Percentiles rank a stretch among this genome's conserved stretches.
phyloP scores from a whole-genome alignment of 352 stramenopile species.

The Globisporangium abappressorium region DNA sequence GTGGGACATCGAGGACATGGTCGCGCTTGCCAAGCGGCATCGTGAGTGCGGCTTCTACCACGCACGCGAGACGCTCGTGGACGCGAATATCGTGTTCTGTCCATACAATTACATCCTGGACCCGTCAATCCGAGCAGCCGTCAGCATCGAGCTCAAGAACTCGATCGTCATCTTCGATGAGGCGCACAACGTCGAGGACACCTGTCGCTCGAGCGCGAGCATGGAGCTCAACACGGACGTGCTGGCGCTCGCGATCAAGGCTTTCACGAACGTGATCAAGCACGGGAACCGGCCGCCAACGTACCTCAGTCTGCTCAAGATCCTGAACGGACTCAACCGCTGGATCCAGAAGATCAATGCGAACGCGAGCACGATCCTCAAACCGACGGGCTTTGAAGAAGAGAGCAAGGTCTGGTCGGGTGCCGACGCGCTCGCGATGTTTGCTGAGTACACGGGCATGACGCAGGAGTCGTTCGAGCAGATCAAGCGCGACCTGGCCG shows the following conservation, averaged over 20 bases:
- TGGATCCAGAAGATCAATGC: conserved; percentile 52
- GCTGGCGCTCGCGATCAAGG: conserved; percentile 49
- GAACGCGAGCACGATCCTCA: conserved; percentile 41
- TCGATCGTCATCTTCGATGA: conserved; percentile 84
- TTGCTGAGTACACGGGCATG: conserved; percentile 58
- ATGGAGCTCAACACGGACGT: conserved; percentile 61
- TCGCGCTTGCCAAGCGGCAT: conserved; percentile 66
- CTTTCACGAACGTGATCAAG: conserved; percentile 69
- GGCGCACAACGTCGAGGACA: conserved; percentile 87
- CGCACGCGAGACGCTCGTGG: conserved; percentile 38
- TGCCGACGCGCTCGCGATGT: conserved; percentile 61
- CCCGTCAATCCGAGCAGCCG: conserved; percentile 63
- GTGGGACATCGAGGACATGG: conserved; percentile 86
- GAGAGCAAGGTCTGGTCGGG: conserved; percentile 73
- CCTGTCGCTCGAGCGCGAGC: conserved; percentile 73
- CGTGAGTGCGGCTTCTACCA: conserved; percentile 83
- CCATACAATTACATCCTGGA: conserved; percentile 90
- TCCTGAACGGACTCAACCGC: conserved; percentile 59
- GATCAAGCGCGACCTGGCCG: conserved; percentile 42
- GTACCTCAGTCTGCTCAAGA: conserved; percentile 46
- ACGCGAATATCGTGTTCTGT: conserved; percentile 81
- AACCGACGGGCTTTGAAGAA: conserved; percentile 61
- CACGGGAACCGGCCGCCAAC: conserved; percentile 44
- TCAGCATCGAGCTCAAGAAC: conserved; percentile 69
- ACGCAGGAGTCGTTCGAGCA: conserved; percentile 41